A percentile compares a stretch with the other conserved stretches of the same genome.
Conservation (phyloP, 2,329 filamentous ascomycete genomes). For the Arthroderma sp. region DNA sequence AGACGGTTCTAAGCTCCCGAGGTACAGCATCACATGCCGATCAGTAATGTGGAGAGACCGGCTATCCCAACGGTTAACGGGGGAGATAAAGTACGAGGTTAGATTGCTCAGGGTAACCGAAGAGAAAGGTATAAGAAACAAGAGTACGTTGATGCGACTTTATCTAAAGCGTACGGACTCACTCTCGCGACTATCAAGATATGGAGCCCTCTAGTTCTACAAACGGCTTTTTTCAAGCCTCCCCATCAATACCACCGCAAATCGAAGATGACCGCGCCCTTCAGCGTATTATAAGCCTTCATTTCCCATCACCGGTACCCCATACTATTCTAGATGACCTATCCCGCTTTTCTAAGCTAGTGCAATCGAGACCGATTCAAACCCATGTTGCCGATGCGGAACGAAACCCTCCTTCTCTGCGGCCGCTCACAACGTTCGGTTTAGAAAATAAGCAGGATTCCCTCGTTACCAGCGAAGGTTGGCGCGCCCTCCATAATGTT, state of each 20-base stretch:
- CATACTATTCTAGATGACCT: slow-evolving; percentile 12
- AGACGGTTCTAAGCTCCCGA: too few relatives aligned
- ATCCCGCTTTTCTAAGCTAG: slow-evolving; percentile 12
- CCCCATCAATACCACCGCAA: slow-evolving; percentile 11
- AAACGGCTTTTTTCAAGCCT: slow-evolving; percentile 15
- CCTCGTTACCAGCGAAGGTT: slow-evolving; percentile 16
- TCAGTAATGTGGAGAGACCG: too few relatives aligned
- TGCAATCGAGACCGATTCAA: slow-evolving; percentile 12
- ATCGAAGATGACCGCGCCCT: slow-evolving; percentile 13
- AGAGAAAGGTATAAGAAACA: too few relatives aligned
- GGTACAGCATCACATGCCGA: too few relatives aligned
- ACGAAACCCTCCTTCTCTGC: slow-evolving; percentile 13
- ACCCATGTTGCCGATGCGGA: slow-evolving; percentile 13
- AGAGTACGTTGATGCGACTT: neutral
- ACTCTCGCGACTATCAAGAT: neutral
- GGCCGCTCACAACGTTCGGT: slow-evolving; percentile 15
- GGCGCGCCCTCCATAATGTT: slow-evolving; percentile 14
- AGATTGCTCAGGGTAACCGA: too few relatives aligned
- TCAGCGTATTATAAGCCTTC: slow-evolving; percentile 12
- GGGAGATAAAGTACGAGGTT: too few relatives aligned
- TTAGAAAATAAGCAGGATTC: slow-evolving; percentile 15
- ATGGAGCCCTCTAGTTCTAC: slow-evolving; percentile 17
- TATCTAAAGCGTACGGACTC: neutral
- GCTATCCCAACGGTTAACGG: too few relatives aligned
- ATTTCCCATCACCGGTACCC: slow-evolving; percentile 14